These are phyloP conservation scores for Anacardium occidentale DNA, from an alignment of 345 rosid species.

Conservation along the genomic window DNA sequence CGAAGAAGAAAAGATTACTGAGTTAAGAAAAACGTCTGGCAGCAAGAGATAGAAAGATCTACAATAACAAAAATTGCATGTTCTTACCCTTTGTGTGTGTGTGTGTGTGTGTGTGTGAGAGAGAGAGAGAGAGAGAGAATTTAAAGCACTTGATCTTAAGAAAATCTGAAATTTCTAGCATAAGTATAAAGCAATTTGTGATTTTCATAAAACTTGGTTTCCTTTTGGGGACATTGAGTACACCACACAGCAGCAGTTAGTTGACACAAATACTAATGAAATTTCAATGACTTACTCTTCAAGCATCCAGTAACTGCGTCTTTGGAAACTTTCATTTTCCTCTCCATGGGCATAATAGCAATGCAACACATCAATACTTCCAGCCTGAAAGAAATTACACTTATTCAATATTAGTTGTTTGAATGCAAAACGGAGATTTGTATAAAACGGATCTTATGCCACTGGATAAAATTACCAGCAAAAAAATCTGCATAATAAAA, in stretches of 20 bases:
- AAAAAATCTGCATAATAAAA: background rate
- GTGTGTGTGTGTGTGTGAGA: background rate
- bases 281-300: conserved; percentile 69
- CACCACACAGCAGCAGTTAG: background rate
- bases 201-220: too few relatives aligned
- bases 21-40: background rate
- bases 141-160: background rate
- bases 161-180: background rate
- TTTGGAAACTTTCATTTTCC: conserved; percentile 80
- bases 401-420: background rate
- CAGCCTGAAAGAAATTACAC: conserved; percentile 51
- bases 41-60: background rate
- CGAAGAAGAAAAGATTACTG: too few relatives aligned
- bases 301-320: conserved; percentile 98
- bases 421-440: background rate
- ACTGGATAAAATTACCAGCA: background rate
- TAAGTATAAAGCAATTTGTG: background rate
- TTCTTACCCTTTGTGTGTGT: background rate
- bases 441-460: background rate
- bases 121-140: background rate
- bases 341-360: conserved; percentile 98
- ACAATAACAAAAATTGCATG: background rate
- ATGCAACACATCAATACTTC: conserved; percentile 88
- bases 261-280: background rate
- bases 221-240: background rate